phyloP scores from a whole-genome alignment of 495 filamentous ascomycete genomes.

The Neurospora tetrasperma region DNA sequence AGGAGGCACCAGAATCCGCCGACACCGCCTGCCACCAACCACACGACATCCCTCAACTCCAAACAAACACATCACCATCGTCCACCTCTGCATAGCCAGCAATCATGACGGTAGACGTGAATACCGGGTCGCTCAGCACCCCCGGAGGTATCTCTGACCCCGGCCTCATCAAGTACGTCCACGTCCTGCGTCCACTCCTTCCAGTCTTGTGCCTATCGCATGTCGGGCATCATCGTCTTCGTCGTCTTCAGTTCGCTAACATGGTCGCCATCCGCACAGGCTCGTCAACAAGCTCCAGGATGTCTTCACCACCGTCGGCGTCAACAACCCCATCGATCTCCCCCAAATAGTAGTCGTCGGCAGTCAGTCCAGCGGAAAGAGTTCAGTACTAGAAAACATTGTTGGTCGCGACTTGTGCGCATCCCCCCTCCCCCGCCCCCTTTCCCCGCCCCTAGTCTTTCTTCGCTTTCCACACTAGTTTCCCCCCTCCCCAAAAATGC shows the following conservation, averaged over 20 bases:
- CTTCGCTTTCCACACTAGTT: neutral
- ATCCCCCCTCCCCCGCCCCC: slow-evolving; percentile 4
- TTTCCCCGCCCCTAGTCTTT: slow-evolving; percentile 5
- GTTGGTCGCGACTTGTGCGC: slow-evolving; percentile 96
- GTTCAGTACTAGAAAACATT: slow-evolving; percentile 99
- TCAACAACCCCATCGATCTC: slow-evolving; percentile 98
- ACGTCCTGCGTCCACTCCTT: slow-evolving; percentile 4
- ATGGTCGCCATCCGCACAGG: slow-evolving; percentile 35
- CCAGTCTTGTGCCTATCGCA: neutral
- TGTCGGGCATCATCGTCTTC: slow-evolving; percentile 9
- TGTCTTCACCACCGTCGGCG: slow-evolving; percentile 97
- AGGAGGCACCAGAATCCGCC: neutral
- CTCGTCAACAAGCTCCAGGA: slow-evolving; percentile 99
- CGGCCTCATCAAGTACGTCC: slow-evolving; percentile 45
- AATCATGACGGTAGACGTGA: slow-evolving; percentile 21
- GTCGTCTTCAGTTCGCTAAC: slow-evolving; percentile 17
- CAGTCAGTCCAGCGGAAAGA: slow-evolving; percentile 98
- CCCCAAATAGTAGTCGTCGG: slow-evolving; percentile 98
- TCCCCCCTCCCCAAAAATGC: neutral
- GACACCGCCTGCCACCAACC: neutral
- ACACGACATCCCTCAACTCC: neutral
- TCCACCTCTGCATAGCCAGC: slow-evolving; percentile 4
- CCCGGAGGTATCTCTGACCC: slow-evolving; percentile 49
- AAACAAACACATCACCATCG: neutral
- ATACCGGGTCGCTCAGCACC: slow-evolving; percentile 25